Evolutionary conservation across 2,329 filamentous ascomycete species (phyloP).

Genomic region (Didymella segeticola): DNA sequence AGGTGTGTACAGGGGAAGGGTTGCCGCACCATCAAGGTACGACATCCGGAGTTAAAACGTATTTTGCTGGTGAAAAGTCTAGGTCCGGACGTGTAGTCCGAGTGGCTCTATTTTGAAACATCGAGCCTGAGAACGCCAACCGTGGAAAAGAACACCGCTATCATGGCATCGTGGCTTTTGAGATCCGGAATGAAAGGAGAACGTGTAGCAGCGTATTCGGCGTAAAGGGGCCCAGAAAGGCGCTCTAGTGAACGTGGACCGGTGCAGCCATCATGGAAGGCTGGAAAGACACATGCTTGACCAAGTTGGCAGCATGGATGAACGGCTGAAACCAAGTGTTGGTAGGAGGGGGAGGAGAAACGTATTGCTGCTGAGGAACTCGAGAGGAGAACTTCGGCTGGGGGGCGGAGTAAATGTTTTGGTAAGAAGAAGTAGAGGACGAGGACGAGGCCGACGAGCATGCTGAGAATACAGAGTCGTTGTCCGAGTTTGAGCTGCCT

Average conservation of each 20-base stretch:
- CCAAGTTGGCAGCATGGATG: conserved; percentile 49
- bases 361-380: conserved; percentile 45
- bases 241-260: conserved; percentile 46
- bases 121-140: conserved; percentile 39
- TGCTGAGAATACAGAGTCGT: conserved; percentile 50
- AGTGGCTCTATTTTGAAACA: conserved; percentile 44
- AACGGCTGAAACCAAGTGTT: conserved; percentile 51
- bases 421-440: conserved; percentile 47
- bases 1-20: conserved; percentile 26
- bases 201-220: conserved; percentile 42
- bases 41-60: conserved; percentile 38
- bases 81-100: conserved; percentile 27
- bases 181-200: conserved; percentile 33
- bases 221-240: conserved; percentile 19
- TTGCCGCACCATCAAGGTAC: conserved; percentile 43
- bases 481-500: conserved; percentile 49
- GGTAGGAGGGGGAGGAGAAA: conserved; percentile 41
- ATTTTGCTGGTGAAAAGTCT: conserved; percentile 36
- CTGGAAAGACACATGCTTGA: conserved; percentile 52
- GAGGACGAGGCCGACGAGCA: conserved; percentile 47
- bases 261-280: conserved; percentile 46
- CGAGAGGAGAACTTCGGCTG: conserved; percentile 38
- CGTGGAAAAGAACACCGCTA: conserved; percentile 33
- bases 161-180: conserved; percentile 51
- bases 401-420: conserved; percentile 34